Evolutionary conservation across 805 yeast species (phyloP), one percentile per base, ranked within the genome.

Genomic region (Candida nitratophila): DNA sequence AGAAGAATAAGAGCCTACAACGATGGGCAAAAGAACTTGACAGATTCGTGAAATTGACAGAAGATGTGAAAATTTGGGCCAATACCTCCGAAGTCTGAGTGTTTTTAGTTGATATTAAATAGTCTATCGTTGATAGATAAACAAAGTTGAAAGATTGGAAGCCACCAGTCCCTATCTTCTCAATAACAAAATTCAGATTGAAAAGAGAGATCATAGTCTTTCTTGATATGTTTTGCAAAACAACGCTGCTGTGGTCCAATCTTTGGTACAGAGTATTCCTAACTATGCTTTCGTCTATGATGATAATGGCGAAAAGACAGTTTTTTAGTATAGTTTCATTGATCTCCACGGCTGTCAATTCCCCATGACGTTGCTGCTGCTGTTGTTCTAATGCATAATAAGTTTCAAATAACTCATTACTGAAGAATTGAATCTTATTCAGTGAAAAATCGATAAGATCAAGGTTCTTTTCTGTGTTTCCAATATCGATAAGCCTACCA

Each of bases 61-160:
- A 36, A 16, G 58, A 46, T 29, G 64, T 51, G 61, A 70, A 52
- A 29, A 51, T 49, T n/a, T 48, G 42, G 16, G 65, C 57, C 30
- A 68, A 46, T 2, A 48, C 32, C 40, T 64, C 61, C 12, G 64
- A 60, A 24, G 54, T 40, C 11, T 44, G 44, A 38, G 48, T 44
- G n/a, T 19, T 17, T 40, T 59, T 61, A 37, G 57, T 51, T 44
- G 57, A 69, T 35, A 54, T 52, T 37, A 65, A 55, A 0, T 63
- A 57, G 47, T 78, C 84, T 2, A 76, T 44, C 11, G 76, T 54
- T 4, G 79, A 61, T 37, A 71, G 65, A 49, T 76, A 76, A 15
- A 79, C 76, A 56, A 78, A 82, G 51, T 79, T 79, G 57, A 78
- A 83, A 12, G 76, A 69, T 45, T 77, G 79, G 54, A 80, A 80